phyloP scores from a whole-genome alignment of 148 eudicot genomes.

The Gaultheria prostrata region DNA sequence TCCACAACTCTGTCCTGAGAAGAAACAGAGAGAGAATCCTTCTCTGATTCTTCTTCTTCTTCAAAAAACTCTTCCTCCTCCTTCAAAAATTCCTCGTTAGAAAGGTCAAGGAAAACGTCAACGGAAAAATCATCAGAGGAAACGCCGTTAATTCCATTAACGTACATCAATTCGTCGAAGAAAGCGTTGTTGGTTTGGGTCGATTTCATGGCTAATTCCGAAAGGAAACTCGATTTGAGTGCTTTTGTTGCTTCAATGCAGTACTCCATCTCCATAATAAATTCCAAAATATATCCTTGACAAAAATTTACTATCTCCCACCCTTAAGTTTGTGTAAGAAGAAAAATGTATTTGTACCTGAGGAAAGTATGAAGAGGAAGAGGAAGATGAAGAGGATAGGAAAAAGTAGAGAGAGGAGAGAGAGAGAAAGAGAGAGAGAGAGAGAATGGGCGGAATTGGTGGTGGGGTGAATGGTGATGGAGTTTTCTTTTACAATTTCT shows the following conservation, averaged over 20 bases:
- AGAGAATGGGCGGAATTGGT: slow-evolving; percentile 67
- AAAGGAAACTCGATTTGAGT: slow-evolving; percentile 63
- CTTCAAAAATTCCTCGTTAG: slow-evolving; percentile 38
- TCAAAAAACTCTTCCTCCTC: slow-evolving; percentile 2
- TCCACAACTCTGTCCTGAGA: slow-evolving; percentile 36
- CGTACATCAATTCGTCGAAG: slow-evolving; percentile 39
- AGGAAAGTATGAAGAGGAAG: slow-evolving; percentile 12
- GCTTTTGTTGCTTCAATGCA: slow-evolving; percentile 73
- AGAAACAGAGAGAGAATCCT: slow-evolving; percentile 38
- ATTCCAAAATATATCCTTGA: too few species aligned
- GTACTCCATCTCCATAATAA: slow-evolving; percentile 38
- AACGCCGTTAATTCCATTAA: slow-evolving; percentile 29
- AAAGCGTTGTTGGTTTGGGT: slow-evolving; percentile 26
- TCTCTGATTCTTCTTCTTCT: slow-evolving; percentile 38
- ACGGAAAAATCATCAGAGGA: slow-evolving; percentile 61
- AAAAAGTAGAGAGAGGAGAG: slow-evolving; percentile 18
- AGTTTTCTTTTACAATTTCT: slow-evolving; percentile 1
- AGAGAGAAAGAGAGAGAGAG: slow-evolving; percentile 45
- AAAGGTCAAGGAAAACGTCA: slow-evolving; percentile 71
- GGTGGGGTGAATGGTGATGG: slow-evolving; percentile 45
- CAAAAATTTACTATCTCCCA: background rate
- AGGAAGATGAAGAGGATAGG: slow-evolving; percentile 6
- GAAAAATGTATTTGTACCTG: background rate
- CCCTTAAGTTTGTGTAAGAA: background rate
- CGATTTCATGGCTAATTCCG: slow-evolving; percentile 44